Base-by-base conservation (phyloP, 768 basidiomycete species). In the Boletus eberwhitei region DNA sequence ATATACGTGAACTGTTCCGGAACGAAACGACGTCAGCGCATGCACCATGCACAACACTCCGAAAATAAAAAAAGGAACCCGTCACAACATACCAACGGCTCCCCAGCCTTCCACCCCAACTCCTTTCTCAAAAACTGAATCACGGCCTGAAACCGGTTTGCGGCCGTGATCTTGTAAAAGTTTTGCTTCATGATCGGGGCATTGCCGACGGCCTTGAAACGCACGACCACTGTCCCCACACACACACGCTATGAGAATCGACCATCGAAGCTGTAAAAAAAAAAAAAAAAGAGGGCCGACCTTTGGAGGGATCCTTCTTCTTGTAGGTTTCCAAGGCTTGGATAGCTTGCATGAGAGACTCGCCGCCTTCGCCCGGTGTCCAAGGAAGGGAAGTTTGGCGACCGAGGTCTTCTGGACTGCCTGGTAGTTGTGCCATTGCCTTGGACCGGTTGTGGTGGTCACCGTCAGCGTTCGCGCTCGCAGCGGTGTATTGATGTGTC, bases 121-220 rank as follows among this genome's bases (percentile, higher is more conserved):
- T 98, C 93, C 65, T 85, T 91, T 59, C 95, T 74, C 71, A 98
- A 68, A 70, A 98, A 97, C 65, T 91, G 87, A 39, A 96, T 93
- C 52, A 98, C 95, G 8, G 93, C 90, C 69, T 97, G 93, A 64
- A 98, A 99, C 50, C 89, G 81, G 69, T 97, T 94, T 38, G 88
- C 86, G 13, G 94, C 90, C 0, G 94, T 93, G 65, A 98, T 95
- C 78, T 95, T 96, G 84, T 93, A 98, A 63, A 95, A 90, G 75
- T 96, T 98, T 74, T 96, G 92, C 74, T 90, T 95, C 95, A 99
- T 97, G 64, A 99, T 94, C 0, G 96, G 96, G 1, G 95, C 96
- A 63, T 96, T 95, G 43, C 96, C 96, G 11, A 97, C 90, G 2
- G 96, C 94, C 70, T 95, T 95, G 83, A 99, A 99, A 41, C 94